A percentile compares a stretch with the other conserved stretches of the same genome.
These are phyloP conservation scores for Parmales sp. DNA, from an alignment of 108 stramenopile species.

Conservation along the genomic window DNA sequence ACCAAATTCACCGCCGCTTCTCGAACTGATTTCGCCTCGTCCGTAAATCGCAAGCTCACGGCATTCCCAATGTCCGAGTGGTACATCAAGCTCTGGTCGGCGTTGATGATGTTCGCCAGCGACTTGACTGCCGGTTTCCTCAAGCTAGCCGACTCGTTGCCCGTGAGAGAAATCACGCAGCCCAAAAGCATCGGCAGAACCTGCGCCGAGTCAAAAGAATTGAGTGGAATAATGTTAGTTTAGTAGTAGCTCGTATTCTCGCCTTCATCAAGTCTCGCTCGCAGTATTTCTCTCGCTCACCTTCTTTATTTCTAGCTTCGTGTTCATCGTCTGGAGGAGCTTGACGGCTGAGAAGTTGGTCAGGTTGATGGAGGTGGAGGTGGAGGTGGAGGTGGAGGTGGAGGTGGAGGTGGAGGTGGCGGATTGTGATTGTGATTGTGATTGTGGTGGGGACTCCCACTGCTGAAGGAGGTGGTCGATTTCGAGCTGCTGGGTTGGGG, in stretches of 20 bases:
- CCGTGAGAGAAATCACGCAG: no score
- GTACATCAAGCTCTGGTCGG: conserved; percentile 65
- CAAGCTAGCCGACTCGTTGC: conserved; percentile 36
- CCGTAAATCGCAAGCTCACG: conserved; percentile 66
- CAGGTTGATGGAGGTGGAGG: not conserved
- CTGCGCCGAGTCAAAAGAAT: no score
- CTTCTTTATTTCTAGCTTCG: conserved; percentile 25
- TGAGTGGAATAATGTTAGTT: no score
- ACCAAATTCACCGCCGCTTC: conserved; percentile 84
- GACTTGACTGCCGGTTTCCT: conserved; percentile 68
- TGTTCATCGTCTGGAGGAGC: conserved; percentile 6
- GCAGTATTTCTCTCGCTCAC: no score
- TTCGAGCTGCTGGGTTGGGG: no score
- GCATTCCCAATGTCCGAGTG: conserved; percentile 51
- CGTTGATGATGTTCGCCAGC: conserved; percentile 45
- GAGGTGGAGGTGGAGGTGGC: not conserved
- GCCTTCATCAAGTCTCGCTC: no score
- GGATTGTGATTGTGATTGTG: no score
- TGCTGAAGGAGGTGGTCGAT: conserved; percentile 2
- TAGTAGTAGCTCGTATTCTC: no score
- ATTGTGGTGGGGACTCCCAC: not conserved
- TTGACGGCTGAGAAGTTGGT: not conserved
- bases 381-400: not conserved
- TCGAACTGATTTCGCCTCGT: conserved; percentile 81
- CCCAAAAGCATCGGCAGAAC: conserved; percentile 57